Conservation (phyloP, 495 filamentous ascomycete species). For the Podospora appendiculata region DNA sequence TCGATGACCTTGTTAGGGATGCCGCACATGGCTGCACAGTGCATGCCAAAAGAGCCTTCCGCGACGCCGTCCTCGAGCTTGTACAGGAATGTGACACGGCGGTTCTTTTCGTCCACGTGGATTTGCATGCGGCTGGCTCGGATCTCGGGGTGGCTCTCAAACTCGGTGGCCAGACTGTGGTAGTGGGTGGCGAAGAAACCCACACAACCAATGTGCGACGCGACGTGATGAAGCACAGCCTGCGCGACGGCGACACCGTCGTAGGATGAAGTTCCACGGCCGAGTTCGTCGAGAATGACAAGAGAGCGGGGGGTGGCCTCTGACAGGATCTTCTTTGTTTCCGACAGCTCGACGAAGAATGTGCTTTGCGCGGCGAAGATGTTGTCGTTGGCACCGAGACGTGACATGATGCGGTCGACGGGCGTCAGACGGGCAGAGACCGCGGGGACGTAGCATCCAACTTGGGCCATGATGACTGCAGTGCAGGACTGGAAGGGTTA, state of each 20-base stretch:
- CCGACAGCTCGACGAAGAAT: conserved; percentile 96
- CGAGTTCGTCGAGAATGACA: conserved; percentile 96
- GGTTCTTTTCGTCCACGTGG: conserved; percentile 76
- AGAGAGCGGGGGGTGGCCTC: conserved; percentile 93
- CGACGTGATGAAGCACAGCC: conserved; percentile 90
- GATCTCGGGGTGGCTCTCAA: conserved; percentile 81
- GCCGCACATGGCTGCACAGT: conserved; percentile 97
- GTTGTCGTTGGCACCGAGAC: conserved; percentile 96
- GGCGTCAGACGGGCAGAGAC: conserved; percentile 80
- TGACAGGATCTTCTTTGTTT: conserved; percentile 96
- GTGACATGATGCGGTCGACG: conserved; percentile 96
- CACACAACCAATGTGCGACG: conserved; percentile 83
- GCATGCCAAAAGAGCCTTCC: conserved; percentile 98
- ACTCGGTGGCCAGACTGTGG: conserved; percentile 86
- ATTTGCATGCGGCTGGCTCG: conserved; percentile 84
- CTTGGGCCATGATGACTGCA: conserved; percentile 97
- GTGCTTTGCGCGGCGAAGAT: conserved; percentile 97
- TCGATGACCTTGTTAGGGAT: conserved; percentile 79
- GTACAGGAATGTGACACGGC: conserved; percentile 88
- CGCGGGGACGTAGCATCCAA: conserved; percentile 89
- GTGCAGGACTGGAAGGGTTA: conserved; percentile 54
- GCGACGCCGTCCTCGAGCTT: conserved; percentile 92
- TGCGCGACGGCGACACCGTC: conserved; percentile 96
- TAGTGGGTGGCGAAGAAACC: conserved; percentile 99
- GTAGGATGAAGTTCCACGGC: conserved; percentile 87